Base-by-base conservation (phyloP, 2,329 filamentous ascomycete species). In the Cercospora zeina region DNA sequence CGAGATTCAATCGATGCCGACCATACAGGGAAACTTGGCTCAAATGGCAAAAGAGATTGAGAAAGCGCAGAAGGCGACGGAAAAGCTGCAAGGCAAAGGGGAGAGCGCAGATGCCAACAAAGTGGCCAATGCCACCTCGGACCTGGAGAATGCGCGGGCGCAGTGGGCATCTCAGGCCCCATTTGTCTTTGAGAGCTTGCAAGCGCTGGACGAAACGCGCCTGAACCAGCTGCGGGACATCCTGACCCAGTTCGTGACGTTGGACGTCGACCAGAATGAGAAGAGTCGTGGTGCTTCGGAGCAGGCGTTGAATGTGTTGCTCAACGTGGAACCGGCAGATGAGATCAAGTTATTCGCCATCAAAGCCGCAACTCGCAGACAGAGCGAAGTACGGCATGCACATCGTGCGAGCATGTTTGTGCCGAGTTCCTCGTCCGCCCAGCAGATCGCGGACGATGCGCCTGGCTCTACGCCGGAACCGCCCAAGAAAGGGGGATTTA, bases 91-190 rank as follows among this genome's bases (percentile, higher is more conserved):
- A 72, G 89, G 84, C 73, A 96, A 93, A 77, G 91, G 89, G 64
- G 83, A 84, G 58, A 91, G 88, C 77, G 86, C 89, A 45, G 92
- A 86, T 70, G 83, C 88, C 2, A 85, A 87, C 62, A 96, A 95
- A 76, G 85, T 95, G 39, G 89, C 92, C 47, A 83, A 83, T 65
- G 92, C 91, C 11, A 83, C 85, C 10, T 81, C 85, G 16, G 88
- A 87, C 67, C 85, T 96, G 47, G 90, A 96, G 66, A 86, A 86
- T 63, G 89, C 91, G n/a, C 85, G 83, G 49, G 84, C 88, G 67
- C 89, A 96, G 74, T 99, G 95, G 95, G 88, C 96, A 60, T 92
- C 91, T 0, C 92, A 96, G 75, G 91, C 95, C 13, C 95, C 95
- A 1, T 97, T 91, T 76, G 89, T 97, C 64, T 97, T 96, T 73